Evolutionary conservation across 2,329 filamentous ascomycete genomes (phyloP).

Genomic region (Cyphellophora attinorum): DNA sequence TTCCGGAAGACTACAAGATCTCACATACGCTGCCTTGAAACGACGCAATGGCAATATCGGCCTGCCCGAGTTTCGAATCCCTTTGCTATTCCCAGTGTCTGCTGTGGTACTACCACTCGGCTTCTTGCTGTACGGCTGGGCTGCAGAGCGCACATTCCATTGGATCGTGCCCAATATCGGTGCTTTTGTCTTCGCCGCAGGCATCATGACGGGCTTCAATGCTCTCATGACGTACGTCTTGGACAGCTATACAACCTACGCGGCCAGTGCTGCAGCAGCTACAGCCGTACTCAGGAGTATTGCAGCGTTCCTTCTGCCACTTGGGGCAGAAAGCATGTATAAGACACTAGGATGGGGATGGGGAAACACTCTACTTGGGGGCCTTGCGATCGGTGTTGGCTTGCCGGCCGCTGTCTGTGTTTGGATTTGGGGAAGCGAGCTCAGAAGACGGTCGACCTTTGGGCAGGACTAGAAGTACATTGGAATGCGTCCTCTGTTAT

Average conservation of each 20-base stretch:
- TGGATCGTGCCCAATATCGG: slow-evolving; percentile 56
- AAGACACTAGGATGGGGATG: slow-evolving; percentile 36
- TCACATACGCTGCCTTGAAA: slow-evolving; percentile 40
- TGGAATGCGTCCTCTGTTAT: too few relatives aligned
- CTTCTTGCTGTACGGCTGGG: slow-evolving; percentile 52
- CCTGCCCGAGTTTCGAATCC: slow-evolving; percentile 53
- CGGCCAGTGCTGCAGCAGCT: slow-evolving; percentile 43
- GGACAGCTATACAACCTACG: slow-evolving; percentile 40
- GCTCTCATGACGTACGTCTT: slow-evolving; percentile 50
- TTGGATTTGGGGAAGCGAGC: slow-evolving; percentile 27
- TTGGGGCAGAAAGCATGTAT: slow-evolving; percentile 49
- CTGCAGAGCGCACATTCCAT: slow-evolving; percentile 40
- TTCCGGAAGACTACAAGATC: slow-evolving; percentile 40
- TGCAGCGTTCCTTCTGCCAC: slow-evolving; percentile 49
- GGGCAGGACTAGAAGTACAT: too few relatives aligned
- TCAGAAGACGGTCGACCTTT: too few relatives aligned
- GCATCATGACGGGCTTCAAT: slow-evolving; percentile 45
- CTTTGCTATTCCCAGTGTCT: slow-evolving; percentile 46
- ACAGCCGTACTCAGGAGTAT: slow-evolving; percentile 47
- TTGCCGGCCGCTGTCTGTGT: slow-evolving; percentile 33
- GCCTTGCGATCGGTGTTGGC: slow-evolving; percentile 39
- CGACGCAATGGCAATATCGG: slow-evolving; percentile 31
- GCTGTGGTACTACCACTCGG: slow-evolving; percentile 45
- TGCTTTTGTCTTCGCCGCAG: slow-evolving; percentile 44
- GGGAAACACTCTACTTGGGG: slow-evolving; percentile 46